phyloP scores from a whole-genome alignment of 352 stramenopile genomes.

The Albugo candida region DNA sequence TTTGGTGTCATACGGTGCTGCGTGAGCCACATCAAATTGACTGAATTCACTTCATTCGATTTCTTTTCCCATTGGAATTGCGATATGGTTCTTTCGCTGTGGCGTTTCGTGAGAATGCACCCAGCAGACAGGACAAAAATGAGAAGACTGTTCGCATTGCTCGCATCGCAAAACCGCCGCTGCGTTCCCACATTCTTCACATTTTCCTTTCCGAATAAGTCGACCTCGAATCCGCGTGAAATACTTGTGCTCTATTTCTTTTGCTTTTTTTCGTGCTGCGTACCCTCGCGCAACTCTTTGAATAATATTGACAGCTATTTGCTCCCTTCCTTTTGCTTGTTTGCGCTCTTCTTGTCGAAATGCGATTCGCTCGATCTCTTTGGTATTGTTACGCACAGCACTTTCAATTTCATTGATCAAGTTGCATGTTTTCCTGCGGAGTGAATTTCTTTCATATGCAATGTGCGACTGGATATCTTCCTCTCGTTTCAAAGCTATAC shows the following conservation, averaged over 20 bases:
- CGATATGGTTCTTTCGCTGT: slow-evolving; percentile 27
- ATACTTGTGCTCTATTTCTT: slow-evolving; percentile 28
- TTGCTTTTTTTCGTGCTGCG: slow-evolving; percentile 16
- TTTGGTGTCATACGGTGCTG: no score
- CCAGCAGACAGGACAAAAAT: slow-evolving; percentile 60
- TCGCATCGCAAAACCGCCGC: slow-evolving; percentile 40
- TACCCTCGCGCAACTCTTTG: slow-evolving; percentile 28
- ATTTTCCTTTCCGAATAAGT: slow-evolving; percentile 40
- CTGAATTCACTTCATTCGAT: not conserved
- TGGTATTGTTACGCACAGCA: slow-evolving; percentile 37
- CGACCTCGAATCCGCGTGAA: slow-evolving; percentile 52
- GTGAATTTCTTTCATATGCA: not conserved
- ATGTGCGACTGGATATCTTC: slow-evolving; percentile 7
- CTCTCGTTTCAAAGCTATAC: slow-evolving; percentile 12
- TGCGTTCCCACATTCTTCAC: slow-evolving; percentile 51
- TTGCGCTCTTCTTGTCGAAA: slow-evolving; percentile 13
- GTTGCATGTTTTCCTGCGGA: slow-evolving; percentile 21
- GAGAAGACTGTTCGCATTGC: slow-evolving; percentile 38
- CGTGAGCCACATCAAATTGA: no score
- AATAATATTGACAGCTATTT: slow-evolving; percentile 20
- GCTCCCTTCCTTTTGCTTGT: slow-evolving; percentile 16
- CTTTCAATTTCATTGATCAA: slow-evolving; percentile 21
- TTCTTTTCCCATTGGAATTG: slow-evolving; percentile 26
- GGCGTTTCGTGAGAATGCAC: slow-evolving; percentile 46
- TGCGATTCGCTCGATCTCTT: slow-evolving; percentile 16